phyloP scores from a whole-genome alignment of 805 yeast species.

The Myxozyma udenii region DNA sequence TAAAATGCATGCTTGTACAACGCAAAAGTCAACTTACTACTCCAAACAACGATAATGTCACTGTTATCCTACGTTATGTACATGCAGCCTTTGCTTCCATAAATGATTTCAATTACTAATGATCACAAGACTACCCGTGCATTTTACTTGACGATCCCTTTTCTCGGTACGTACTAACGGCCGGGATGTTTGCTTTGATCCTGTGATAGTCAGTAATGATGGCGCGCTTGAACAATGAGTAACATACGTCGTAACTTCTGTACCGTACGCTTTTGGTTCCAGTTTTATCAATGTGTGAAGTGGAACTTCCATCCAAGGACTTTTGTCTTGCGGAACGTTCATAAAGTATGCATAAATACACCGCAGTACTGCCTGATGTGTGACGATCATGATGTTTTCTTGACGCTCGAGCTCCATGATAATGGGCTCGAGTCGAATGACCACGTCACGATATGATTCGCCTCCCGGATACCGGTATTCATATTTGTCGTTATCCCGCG shows the following conservation, averaged over 20 bases:
- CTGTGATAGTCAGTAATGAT: too few species aligned
- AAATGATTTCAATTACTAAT: too few species aligned
- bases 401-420: constrained; percentile 98
- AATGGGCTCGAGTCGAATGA: constrained; percentile 90
- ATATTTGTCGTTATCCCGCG: constrained; percentile 92
- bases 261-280: constrained; percentile 92
- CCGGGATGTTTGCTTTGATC: constrained; percentile 94
- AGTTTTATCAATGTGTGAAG: constrained; percentile 88
- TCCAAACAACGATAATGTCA: too few species aligned
- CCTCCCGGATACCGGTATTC: constrained; percentile 97
- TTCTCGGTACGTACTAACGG: constrained; percentile 93
- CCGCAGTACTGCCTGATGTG: constrained; percentile 95
- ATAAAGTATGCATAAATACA: constrained; percentile 96
- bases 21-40: too few species aligned
- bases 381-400: constrained; percentile 89
- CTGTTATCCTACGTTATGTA: too few species aligned
- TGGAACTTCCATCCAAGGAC: constrained; percentile 99
- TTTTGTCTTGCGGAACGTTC: constrained; percentile 96
- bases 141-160: constrained; percentile 51
- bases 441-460: constrained; percentile 93
- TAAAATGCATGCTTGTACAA: too few species aligned
- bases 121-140: too few species aligned
- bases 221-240: too few species aligned
- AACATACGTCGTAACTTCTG: constrained; percentile 60
- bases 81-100: too few species aligned